Percentiles rank a stretch among this genome's conserved stretches.
Evolutionary conservation across 2,329 filamentous ascomycete genomes (phyloP).

Genomic region (Orbilia ellipsospora): DNA sequence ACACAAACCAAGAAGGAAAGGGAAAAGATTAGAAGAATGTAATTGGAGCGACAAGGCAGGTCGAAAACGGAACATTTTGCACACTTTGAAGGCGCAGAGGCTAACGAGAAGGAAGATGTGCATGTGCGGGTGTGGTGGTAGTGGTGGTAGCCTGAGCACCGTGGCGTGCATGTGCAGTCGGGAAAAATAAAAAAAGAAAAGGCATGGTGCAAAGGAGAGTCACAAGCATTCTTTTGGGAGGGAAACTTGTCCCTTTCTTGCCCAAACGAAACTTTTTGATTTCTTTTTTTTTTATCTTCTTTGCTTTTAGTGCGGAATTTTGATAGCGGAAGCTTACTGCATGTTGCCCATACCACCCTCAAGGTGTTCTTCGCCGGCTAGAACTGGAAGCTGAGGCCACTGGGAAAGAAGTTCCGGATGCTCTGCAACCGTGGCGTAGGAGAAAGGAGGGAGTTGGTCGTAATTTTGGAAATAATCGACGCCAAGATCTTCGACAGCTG

Average conservation of each 20-base stretch:
- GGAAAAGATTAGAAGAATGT: constrained; percentile 25
- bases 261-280: constrained; percentile 1
- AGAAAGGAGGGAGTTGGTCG: constrained; percentile 53
- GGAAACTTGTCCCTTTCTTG: constrained; percentile 17
- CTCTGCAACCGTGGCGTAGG: constrained; percentile 54
- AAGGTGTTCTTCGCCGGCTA: constrained; percentile 52
- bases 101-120: constrained; percentile 28
- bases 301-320: constrained; percentile 5
- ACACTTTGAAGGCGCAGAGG: constrained; percentile 8
- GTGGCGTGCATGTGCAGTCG: constrained; percentile 31
- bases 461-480: constrained; percentile 54
- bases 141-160: constrained; percentile 36
- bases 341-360: constrained; percentile 47
- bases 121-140: constrained; percentile 32
- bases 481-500: constrained; percentile 41
- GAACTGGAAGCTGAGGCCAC: constrained; percentile 53
- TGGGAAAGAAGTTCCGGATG: constrained; percentile 55
- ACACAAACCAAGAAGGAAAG: not conserved
- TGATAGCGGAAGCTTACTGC: constrained; percentile 25
- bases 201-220: constrained; percentile 16
- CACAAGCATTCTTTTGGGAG: constrained; percentile 38
- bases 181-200: constrained; percentile 15
- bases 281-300: constrained; percentile 39
- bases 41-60: constrained; percentile 9
- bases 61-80: constrained; percentile 44